A percentile compares a stretch with the other conserved stretches of the same genome.
phyloP scores from a whole-genome alignment of 176 grass and related monocot genomes.

The Eleusine indica region DNA sequence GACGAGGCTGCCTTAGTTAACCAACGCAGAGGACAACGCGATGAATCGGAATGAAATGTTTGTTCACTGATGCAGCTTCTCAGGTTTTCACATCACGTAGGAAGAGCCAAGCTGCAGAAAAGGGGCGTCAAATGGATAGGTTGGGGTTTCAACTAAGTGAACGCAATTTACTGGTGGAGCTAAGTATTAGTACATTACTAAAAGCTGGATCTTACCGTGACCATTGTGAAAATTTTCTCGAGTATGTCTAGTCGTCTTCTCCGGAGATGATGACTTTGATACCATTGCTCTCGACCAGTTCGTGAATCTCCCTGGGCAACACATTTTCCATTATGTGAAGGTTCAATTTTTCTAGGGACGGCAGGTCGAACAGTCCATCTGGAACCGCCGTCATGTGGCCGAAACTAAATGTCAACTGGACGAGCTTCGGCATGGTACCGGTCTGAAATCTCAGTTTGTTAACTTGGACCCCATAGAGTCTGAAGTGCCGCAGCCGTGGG shows the following conservation, averaged over 20 bases:
- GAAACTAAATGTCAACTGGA: not conserved
- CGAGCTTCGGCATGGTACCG: slow-evolving; percentile 3
- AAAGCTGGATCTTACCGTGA: not conserved
- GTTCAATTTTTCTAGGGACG: not conserved
- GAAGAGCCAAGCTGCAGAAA: too few species aligned
- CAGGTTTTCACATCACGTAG: too few species aligned
- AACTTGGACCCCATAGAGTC: accelerated
- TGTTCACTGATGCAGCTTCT: too few species aligned
- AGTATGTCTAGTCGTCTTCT: not conserved
- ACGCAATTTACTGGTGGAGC: not conserved
- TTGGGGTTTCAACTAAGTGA: too few species aligned
- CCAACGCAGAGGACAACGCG: too few species aligned
- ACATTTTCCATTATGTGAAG: not conserved
- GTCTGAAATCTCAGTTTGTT: not conserved
- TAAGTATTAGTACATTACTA: not conserved
- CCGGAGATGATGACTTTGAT: not conserved
- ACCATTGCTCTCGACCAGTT: not conserved
- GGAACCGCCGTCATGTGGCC: too few species aligned
- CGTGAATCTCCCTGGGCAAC: not conserved
- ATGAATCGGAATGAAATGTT: too few species aligned
- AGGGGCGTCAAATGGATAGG: too few species aligned
- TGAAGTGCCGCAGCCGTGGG: not conserved
- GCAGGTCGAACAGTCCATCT: not conserved
- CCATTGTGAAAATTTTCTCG: not conserved
- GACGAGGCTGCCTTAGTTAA: too few species aligned